These are phyloP conservation scores for Bruguiera sexangula DNA, from an alignment of 345 rosid species.

Conservation along the genomic window DNA sequence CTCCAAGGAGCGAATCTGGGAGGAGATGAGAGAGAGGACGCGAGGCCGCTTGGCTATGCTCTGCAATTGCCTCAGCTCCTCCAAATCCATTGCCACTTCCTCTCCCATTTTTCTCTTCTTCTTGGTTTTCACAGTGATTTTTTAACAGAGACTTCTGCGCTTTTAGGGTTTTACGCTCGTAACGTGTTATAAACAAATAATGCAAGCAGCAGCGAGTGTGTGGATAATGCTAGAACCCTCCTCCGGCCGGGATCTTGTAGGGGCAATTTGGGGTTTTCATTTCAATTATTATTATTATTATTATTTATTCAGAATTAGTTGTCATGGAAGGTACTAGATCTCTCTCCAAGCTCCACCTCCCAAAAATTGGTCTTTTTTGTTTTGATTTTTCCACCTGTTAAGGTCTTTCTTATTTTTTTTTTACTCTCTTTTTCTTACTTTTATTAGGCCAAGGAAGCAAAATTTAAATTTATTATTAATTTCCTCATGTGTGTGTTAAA, in stretches of 20 bases:
- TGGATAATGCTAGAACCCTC: conserved; percentile 25
- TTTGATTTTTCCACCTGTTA: no score
- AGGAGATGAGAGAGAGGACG: conserved; percentile 50
- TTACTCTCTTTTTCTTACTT: no score
- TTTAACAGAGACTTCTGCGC: not conserved
- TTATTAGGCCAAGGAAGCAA: no score
- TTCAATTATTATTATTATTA: not conserved
- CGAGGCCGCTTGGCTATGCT: conserved; percentile 76
- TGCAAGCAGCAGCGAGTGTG: not conserved
- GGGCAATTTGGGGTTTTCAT: not conserved
- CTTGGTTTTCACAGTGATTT: not conserved
- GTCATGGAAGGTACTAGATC: conserved; percentile 11
- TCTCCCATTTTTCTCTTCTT: conserved; percentile 51
- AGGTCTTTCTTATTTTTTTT: no score
- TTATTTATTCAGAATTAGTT: not conserved
- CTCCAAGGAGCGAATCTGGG: conserved; percentile 65
- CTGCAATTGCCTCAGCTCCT: conserved; percentile 69
- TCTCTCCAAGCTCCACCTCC: no score
- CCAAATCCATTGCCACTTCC: conserved; percentile 59
- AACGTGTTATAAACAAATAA: not conserved
- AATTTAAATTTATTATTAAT: no score
- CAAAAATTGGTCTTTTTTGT: no score
- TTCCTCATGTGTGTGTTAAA: no score
- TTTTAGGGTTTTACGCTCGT: not conserved
- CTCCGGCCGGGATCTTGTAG: not conserved